Percentiles rank a stretch among this genome's conserved stretches.
phyloP scores from a whole-genome alignment of 176 grass and related monocot genomes.

The Hyparrhenia diplandra region DNA sequence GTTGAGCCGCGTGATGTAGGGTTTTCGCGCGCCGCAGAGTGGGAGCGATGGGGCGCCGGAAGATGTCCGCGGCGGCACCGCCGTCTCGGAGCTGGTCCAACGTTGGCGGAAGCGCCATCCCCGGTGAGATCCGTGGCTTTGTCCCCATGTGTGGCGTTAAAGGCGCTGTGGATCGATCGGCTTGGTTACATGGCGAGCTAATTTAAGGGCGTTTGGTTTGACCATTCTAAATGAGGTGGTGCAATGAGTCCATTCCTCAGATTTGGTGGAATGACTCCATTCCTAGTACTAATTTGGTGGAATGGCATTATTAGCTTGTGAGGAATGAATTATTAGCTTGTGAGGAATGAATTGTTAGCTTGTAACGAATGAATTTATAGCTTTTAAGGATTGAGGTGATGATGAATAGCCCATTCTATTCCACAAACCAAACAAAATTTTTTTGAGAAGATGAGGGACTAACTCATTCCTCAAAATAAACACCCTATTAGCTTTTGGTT shows the following conservation, averaged over 20 bases:
- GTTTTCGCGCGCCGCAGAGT: slow-evolving; percentile 31
- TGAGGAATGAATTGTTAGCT: background rate
- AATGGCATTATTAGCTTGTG: too few species aligned
- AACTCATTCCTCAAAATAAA: background rate
- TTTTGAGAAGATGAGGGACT: too few species aligned
- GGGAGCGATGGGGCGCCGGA: slow-evolving; percentile 39
- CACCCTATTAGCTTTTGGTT: too few species aligned
- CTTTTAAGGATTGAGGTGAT: background rate
- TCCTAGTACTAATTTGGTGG: too few species aligned
- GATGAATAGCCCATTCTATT: background rate
- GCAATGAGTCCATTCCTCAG: background rate
- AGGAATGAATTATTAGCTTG: background rate
- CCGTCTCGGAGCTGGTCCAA: slow-evolving; percentile 24
- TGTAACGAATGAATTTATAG: background rate
- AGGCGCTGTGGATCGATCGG: background rate
- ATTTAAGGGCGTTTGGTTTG: background rate
- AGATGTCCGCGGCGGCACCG: slow-evolving; percentile 16
- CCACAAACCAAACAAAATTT: too few species aligned
- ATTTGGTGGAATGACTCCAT: background rate
- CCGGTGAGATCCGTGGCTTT: slow-evolving; percentile 41
- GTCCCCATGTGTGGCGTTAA: background rate
- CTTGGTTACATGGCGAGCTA: background rate
- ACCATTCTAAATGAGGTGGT: background rate
- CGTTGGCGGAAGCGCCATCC: slow-evolving; percentile 11
- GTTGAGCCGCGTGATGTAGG: slow-evolving; percentile 40